Percentiles rank a stretch among this genome's conserved stretches.
phyloP scores from a whole-genome alignment of 2,329 filamentous ascomycete genomes.

The Corniculantispora saksenae region DNA sequence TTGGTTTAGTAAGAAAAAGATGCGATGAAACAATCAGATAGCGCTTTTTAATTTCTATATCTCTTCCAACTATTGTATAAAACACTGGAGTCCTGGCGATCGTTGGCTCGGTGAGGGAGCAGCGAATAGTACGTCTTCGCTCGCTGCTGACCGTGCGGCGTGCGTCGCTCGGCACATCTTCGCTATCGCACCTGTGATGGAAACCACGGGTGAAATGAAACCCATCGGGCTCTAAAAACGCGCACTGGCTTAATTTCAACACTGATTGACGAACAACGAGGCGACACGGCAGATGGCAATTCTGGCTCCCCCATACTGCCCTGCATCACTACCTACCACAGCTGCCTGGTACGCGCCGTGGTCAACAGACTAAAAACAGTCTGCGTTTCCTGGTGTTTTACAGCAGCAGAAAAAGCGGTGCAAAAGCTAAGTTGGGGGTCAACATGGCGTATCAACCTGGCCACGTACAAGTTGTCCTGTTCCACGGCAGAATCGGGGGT shows the following conservation, averaged over 20 bases:
- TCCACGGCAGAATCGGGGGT: constrained; percentile 11
- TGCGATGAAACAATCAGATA: neutral
- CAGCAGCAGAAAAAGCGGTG: constrained; percentile 11
- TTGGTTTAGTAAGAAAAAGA: neutral
- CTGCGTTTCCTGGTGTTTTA: neutral
- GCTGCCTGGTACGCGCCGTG: neutral
- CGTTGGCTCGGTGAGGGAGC: neutral
- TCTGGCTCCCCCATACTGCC: neutral
- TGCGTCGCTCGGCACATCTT: constrained; percentile 4
- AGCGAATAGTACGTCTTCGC: constrained; percentile 4
- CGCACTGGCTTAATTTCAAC: neutral
- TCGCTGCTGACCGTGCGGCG: constrained; percentile 2
- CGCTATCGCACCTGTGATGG: neutral
- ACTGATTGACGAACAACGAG: constrained; percentile 3
- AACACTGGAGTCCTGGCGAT: constrained; percentile 1
- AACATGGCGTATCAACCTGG: neutral
- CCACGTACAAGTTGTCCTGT: constrained; percentile 13
- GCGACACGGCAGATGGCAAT: neutral
- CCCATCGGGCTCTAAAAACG: neutral
- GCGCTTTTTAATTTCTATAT: neutral
- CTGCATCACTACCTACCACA: constrained; percentile 1
- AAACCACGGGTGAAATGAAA: constrained; percentile 5
- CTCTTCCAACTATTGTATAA: neutral
- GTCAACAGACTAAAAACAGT: neutral
- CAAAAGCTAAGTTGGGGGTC: constrained; percentile 5